A percentile compares a stretch with the other conserved stretches of the same genome.
phyloP scores from a whole-genome alignment of 2,329 filamentous ascomycete species.

The Pezicula carpinea region DNA sequence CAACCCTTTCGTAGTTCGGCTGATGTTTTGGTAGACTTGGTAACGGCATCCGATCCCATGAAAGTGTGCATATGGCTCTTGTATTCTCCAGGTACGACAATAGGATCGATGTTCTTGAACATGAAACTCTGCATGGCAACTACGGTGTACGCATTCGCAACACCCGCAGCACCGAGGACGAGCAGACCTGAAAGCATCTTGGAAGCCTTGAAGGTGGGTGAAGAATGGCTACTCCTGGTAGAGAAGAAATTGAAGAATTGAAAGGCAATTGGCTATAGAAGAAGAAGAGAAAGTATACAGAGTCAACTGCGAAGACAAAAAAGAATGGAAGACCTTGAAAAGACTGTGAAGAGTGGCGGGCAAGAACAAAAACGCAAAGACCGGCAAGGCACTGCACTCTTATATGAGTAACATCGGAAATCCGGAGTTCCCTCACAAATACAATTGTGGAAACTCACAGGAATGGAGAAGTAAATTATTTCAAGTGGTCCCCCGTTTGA shows the following conservation, averaged over 20 bases:
- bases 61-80: slow-evolving; percentile 40
- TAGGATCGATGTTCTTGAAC: slow-evolving; percentile 41
- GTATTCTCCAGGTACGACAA: slow-evolving; percentile 36
- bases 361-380: not conserved
- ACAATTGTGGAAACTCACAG: not conserved
- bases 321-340: not conserved
- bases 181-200: not conserved
- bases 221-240: not conserved
- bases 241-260: not conserved
- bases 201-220: not conserved
- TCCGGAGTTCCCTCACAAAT: not conserved
- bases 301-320: not conserved
- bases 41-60: slow-evolving; percentile 39
- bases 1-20: slow-evolving; percentile 36
- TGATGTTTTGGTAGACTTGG: slow-evolving; percentile 32
- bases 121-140: slow-evolving; percentile 27
- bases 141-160: slow-evolving; percentile 2
- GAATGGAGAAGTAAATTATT: not conserved
- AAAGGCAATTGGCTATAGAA: not conserved
- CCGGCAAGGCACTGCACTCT: not conserved
- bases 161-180: not conserved
- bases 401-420: not conserved
- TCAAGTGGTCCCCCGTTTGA: not conserved
- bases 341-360: not conserved
- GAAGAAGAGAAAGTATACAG: not conserved